Evolutionary conservation across 1,139 yeast species (phyloP).

Genomic region (Yamadazyma diospyri): DNA sequence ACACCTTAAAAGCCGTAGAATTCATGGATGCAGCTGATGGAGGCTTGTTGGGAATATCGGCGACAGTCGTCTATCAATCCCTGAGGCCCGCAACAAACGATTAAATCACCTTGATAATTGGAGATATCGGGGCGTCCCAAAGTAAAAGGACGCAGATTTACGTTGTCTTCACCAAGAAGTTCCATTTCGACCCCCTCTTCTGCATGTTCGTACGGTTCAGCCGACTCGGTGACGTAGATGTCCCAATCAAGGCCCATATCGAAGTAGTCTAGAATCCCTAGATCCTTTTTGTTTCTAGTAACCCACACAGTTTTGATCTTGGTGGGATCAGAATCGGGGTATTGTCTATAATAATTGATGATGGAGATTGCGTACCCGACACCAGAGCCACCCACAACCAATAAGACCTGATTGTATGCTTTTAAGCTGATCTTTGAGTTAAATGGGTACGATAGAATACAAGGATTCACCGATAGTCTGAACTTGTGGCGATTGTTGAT

Average conservation of each 20-base stretch:
- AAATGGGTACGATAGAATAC: conserved; percentile 13
- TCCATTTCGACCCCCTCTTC: conserved; percentile 16
- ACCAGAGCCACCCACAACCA: conserved; percentile 87
- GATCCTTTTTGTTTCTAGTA: conserved; percentile 41
- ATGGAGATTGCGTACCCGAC: conserved; percentile 72
- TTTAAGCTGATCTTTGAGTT: conserved; percentile 8
- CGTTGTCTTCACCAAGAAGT: conserved; percentile 6
- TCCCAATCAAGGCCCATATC: conserved; percentile 14
- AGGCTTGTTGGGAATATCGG: conserved; percentile 35
- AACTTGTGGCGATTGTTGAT: conserved; percentile 9
- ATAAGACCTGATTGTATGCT: neutral
- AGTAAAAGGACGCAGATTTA: conserved; percentile 5
- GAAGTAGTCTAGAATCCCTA: conserved; percentile 19
- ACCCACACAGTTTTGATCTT: conserved; percentile 48
- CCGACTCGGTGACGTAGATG: conserved; percentile 15
- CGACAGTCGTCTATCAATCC: conserved; percentile 47
- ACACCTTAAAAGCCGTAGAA: conserved; percentile 8
- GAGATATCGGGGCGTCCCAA: conserved; percentile 42
- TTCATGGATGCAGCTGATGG: conserved; percentile 17
- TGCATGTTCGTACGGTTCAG: conserved; percentile 2
- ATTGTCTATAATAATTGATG: conserved; percentile 29
- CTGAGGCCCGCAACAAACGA: conserved; percentile 72
- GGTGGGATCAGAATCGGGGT: conserved; percentile 1
- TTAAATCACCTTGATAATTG: conserved; percentile 24
- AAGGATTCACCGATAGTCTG: conserved; percentile 4